phyloP scores from a whole-genome alignment of 441 rosid species.

The Jatropha podagrica region DNA sequence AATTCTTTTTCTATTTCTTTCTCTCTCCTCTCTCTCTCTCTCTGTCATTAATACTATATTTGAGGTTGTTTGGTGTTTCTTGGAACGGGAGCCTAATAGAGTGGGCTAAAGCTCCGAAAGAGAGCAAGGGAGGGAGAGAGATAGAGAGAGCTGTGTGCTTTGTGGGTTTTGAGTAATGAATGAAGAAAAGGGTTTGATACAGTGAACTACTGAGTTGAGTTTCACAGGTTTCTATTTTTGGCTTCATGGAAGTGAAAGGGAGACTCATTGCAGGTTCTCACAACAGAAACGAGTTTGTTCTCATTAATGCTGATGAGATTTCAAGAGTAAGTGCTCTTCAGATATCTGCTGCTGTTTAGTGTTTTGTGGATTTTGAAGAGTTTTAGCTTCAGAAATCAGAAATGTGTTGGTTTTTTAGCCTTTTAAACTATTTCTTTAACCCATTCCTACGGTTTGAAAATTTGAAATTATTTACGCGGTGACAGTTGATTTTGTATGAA shows the following conservation, averaged over 20 bases:
- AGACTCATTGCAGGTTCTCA: constrained; percentile 97
- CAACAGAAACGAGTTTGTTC: constrained; percentile 90
- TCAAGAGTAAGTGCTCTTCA: constrained; percentile 52
- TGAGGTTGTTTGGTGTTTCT: constrained; percentile 25
- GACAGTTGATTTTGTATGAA: background rate
- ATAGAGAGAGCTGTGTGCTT: constrained; percentile 12
- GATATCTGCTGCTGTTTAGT: constrained; percentile 4
- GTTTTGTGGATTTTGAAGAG: constrained; percentile 4
- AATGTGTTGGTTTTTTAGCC: constrained; percentile 2
- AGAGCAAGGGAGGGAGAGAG: constrained; percentile 6
- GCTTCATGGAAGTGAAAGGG: constrained; percentile 71
- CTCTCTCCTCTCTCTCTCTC: constrained; percentile 1
- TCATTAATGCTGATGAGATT: constrained; percentile 89
- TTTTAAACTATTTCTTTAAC: background rate
- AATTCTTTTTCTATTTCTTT: constrained; percentile 15
- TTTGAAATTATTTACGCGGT: background rate
- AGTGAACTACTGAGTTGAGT: constrained; percentile 22
- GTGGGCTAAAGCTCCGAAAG: background rate
- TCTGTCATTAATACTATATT: constrained; percentile 7
- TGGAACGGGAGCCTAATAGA: constrained; percentile 19
- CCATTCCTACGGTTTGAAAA: background rate
- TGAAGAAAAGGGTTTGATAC: constrained; percentile 13
- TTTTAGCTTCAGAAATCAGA: constrained; percentile 3
- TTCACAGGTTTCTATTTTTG: constrained; percentile 17
- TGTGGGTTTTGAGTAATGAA: constrained; percentile 25